Conservation (phyloP, 352 stramenopile genomes). For the Pythium aquatile region DNA sequence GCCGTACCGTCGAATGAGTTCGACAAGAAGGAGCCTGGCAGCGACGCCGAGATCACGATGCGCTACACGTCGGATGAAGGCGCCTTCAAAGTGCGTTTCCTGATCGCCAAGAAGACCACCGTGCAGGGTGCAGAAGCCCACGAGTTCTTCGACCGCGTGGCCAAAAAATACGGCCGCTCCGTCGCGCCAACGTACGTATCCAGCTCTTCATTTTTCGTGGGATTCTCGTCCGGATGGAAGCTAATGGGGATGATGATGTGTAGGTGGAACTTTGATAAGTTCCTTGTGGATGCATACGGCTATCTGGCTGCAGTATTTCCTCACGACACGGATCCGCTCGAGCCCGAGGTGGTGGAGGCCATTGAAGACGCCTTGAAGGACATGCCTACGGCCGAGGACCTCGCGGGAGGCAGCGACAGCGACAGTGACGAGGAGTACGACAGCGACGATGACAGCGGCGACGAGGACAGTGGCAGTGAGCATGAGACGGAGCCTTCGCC, state of each 20-base stretch:
- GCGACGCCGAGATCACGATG: constrained; percentile 39
- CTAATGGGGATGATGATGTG: neutral
- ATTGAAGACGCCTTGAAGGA: constrained; percentile 66
- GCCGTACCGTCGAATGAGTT: constrained; percentile 76
- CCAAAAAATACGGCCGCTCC: constrained; percentile 58
- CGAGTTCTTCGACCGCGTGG: constrained; percentile 63
- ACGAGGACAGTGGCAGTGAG: constrained; percentile 7
- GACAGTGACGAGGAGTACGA: constrained; percentile 5
- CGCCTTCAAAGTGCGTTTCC: constrained; percentile 47
- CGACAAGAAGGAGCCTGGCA: constrained; percentile 45
- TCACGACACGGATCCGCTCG: constrained; percentile 67
- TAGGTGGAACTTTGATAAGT: constrained; percentile 86
- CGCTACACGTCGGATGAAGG: constrained; percentile 33
- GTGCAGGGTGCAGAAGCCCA: constrained; percentile 53
- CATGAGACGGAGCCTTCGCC: neutral
- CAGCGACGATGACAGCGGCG: constrained; percentile 9
- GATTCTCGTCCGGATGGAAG: neutral
- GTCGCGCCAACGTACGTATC: constrained; percentile 54
- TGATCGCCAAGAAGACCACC: constrained; percentile 44
- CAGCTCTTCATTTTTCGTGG: too few relatives aligned
- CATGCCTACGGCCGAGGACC: constrained; percentile 25
- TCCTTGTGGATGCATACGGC: constrained; percentile 60
- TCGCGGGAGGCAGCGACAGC: constrained; percentile 12
- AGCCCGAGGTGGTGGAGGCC: constrained; percentile 52
- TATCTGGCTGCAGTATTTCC: constrained; percentile 69